phyloP scores from a whole-genome alignment of 768 basidiomycete species.

The Lactarius indigo region DNA sequence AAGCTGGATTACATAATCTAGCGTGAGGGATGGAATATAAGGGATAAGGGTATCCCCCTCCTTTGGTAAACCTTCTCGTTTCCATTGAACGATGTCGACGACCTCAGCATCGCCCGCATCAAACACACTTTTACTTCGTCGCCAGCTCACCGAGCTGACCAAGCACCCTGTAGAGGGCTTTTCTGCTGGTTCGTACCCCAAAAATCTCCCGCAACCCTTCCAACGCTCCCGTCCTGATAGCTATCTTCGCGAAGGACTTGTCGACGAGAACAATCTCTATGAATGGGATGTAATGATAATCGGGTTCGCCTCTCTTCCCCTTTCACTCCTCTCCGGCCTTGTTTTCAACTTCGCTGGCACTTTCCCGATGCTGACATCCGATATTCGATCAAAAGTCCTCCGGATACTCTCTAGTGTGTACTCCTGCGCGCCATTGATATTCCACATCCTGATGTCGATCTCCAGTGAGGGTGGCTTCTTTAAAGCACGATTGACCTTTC shows the following conservation, averaged over 20 bases:
- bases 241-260: slow-evolving; percentile 60
- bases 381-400: slow-evolving; percentile 53
- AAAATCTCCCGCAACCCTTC: slow-evolving; percentile 29
- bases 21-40: slow-evolving; percentile 4
- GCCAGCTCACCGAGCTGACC: slow-evolving; percentile 80
- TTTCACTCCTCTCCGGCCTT: neutral
- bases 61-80: neutral
- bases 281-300: slow-evolving; percentile 98
- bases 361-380: slow-evolving; percentile 24
- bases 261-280: slow-evolving; percentile 90
- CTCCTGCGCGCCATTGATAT: slow-evolving; percentile 4
- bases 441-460: slow-evolving; percentile 25
- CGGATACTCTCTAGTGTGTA: slow-evolving; percentile 87
- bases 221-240: slow-evolving; percentile 31
- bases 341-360: neutral
- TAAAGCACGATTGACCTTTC: slow-evolving; percentile 87
- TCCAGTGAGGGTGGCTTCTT: slow-evolving; percentile 92
- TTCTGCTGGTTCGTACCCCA: slow-evolving; percentile 68
- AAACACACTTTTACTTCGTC: slow-evolving; percentile 62
- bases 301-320: slow-evolving; percentile 51
- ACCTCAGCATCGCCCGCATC: slow-evolving; percentile 26
- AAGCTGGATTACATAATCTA: slow-evolving; percentile 7
- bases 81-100: slow-evolving; percentile 28
- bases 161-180: slow-evolving; percentile 96
- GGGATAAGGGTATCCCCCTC: neutral